Evolutionary conservation across 2,329 filamentous ascomycete genomes (phyloP).

Genomic region (Phyllosticta capitalensis): DNA sequence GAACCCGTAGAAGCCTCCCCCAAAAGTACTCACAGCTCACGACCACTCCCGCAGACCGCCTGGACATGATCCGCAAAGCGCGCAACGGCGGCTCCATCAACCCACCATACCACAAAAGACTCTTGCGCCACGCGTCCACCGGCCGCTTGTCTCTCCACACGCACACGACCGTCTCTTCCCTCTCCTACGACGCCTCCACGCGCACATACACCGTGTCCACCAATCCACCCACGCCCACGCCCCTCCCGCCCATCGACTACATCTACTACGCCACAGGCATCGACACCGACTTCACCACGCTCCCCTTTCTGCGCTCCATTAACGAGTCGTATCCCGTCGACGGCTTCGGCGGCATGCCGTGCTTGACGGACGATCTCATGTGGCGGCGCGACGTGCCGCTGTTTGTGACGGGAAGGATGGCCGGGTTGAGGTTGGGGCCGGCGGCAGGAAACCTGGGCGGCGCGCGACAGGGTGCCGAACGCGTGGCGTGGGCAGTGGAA

Average conservation of each 20-base stretch:
- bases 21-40: background rate
- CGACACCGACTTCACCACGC: slow-evolving; percentile 49
- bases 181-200: slow-evolving; percentile 39
- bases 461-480: slow-evolving; percentile 61
- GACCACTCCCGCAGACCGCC: slow-evolving; percentile 40
- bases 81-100: slow-evolving; percentile 71
- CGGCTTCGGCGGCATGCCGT: slow-evolving; percentile 57
- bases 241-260: slow-evolving; percentile 48
- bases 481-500: slow-evolving; percentile 61
- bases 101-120: slow-evolving; percentile 55
- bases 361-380: slow-evolving; percentile 65
- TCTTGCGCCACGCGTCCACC: slow-evolving; percentile 49
- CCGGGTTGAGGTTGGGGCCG: slow-evolving; percentile 59
- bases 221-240: slow-evolving; percentile 40
- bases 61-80: slow-evolving; percentile 55
- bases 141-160: slow-evolving; percentile 48
- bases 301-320: slow-evolving; percentile 55
- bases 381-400: slow-evolving; percentile 65
- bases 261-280: slow-evolving; percentile 71
- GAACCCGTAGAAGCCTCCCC: background rate
- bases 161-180: slow-evolving; percentile 46
- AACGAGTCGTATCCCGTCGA: slow-evolving; percentile 51
- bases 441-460: slow-evolving; percentile 66
- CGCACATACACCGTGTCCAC: slow-evolving; percentile 46
- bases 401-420: slow-evolving; percentile 61